Evolutionary conservation across 108 stramenopile species (phyloP).

Genomic region (Skeletonema menzelii): DNA sequence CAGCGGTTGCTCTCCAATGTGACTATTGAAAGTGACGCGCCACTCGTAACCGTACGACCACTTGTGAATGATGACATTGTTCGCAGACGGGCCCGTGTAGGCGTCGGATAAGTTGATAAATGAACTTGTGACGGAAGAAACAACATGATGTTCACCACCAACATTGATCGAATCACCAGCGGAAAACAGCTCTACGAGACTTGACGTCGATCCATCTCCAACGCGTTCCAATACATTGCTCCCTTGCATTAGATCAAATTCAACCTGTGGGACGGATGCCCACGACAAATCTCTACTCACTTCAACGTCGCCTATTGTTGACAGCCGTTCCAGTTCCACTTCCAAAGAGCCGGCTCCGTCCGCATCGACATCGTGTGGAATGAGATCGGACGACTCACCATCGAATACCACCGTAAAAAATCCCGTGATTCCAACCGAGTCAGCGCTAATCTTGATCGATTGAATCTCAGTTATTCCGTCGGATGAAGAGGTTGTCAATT

Average conservation of each 20-base stretch:
- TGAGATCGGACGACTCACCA: constrained; percentile 73
- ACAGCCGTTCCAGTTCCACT: constrained; percentile 56
- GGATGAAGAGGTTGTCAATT: constrained; percentile 66
- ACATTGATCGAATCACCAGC: constrained; percentile 43
- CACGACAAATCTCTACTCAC: constrained; percentile 67
- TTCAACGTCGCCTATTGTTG: constrained; percentile 68
- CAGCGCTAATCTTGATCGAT: constrained; percentile 53
- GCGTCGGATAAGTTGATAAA: constrained; percentile 21
- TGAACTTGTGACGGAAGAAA: constrained; percentile 26
- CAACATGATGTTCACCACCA: constrained; percentile 41
- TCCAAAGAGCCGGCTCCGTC: constrained; percentile 71
- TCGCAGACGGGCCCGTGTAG: constrained; percentile 37
- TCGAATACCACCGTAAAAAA: constrained; percentile 67
- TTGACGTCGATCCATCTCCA: constrained; percentile 18
- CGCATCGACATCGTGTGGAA: constrained; percentile 70
- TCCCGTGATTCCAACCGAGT: constrained; percentile 68
- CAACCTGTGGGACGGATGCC: constrained; percentile 47
- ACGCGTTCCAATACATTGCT: constrained; percentile 32
- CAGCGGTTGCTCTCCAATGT: constrained; percentile 68
- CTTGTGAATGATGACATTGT: constrained; percentile 52
- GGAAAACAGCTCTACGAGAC: constrained; percentile 15
- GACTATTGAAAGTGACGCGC: constrained; percentile 67
- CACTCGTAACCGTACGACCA: constrained; percentile 87
- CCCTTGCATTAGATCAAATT: constrained; percentile 42
- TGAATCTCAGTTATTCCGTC: constrained; percentile 71